These are phyloP conservation scores for Ilyonectria mors-panacis DNA, from an alignment of 2,329 filamentous ascomycete genomes.

Conservation along the genomic window DNA sequence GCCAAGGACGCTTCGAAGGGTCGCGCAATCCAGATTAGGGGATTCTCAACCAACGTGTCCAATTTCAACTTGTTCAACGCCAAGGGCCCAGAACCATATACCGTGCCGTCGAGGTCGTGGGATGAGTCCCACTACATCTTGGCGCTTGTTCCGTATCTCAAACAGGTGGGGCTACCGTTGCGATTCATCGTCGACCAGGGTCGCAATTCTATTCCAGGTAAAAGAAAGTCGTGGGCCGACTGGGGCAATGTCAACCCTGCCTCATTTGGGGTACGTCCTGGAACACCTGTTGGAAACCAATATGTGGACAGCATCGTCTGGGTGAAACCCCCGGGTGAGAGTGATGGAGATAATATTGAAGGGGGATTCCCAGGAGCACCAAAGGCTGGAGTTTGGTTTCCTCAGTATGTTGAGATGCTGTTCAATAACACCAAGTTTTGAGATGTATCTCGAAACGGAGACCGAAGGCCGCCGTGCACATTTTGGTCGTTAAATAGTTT, in stretches of 20 bases:
- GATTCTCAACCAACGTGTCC: slow-evolving; percentile 26
- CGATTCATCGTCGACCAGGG: slow-evolving; percentile 30
- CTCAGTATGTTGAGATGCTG: slow-evolving; percentile 26
- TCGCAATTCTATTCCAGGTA: slow-evolving; percentile 17
- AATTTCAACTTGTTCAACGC: slow-evolving; percentile 25
- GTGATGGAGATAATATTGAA: slow-evolving; percentile 2
- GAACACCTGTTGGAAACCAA: slow-evolving; percentile 6
- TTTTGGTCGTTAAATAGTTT: not conserved
- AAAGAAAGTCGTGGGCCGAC: slow-evolving; percentile 7
- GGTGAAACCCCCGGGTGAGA: slow-evolving; percentile 26
- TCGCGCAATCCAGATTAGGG: slow-evolving; percentile 15
- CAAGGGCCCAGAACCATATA: not conserved
- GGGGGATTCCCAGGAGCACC: slow-evolving; percentile 8
- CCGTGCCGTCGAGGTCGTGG: slow-evolving; percentile 8
- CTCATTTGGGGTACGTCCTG: slow-evolving; percentile 10
- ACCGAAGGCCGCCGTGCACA: not conserved
- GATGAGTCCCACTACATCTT: slow-evolving; percentile 26
- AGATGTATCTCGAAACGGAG: not conserved
- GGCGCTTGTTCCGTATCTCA: slow-evolving; percentile 6
- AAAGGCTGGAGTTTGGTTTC: slow-evolving; percentile 20
- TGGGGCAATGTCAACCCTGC: slow-evolving; percentile 20
- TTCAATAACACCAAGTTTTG: slow-evolving; percentile 19
- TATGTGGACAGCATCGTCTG: slow-evolving; percentile 24
- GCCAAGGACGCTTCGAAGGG: slow-evolving; percentile 6
- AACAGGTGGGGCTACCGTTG: slow-evolving; percentile 9